Evolutionary conservation across 257 asterid species (phyloP), one percentile per base, ranked within the genome.

Genomic region (Solanum acaule): DNA sequence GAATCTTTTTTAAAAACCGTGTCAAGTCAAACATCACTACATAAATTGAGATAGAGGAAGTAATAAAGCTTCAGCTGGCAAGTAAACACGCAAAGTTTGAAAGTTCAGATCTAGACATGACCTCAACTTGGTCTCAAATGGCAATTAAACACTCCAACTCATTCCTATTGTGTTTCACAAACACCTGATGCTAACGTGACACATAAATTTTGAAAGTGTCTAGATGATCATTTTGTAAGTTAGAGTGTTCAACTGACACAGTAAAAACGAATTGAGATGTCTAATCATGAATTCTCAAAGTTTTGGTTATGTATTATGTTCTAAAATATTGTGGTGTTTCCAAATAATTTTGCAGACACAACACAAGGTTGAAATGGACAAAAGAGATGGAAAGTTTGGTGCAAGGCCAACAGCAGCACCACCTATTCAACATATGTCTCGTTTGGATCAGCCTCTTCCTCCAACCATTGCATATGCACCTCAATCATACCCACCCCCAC

Each of bases 361-460:
- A 33, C 93, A 91, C 88, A 92, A 90, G 88, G 81, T 86, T 42
- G 92, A 91, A 86, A 63, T 91, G 92, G 92, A 91, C 37, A 91
- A 89, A 90, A 87, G 93, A 42, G 93, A 91, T 78, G 93, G 93
- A 31, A 88, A 76, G 76, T 87, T 89, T 87, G 93, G 76, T 25
- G 73, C 33, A 76, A 75, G 83, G 25, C 89, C 78, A 33, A 91
- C 89, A 90, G 73, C 87, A 25, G 91, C 83, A 46, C 92, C 94
- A 4, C 89, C 89, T 27, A 35, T 37, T 78, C 92, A 88, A 83
- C 90, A 88, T 5, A 92, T 92, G 93, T 89, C 94, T 70, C 91
- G 91, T 22, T 3, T 88, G 25, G 93, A 91, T 87, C 90, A 87
- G 88, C 90, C 91, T 10, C 25, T 90, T 40, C 91, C 92, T 14